phyloP scores from a whole-genome alignment of 108 stramenopile genomes.

The Discostella pseudostelligera region DNA sequence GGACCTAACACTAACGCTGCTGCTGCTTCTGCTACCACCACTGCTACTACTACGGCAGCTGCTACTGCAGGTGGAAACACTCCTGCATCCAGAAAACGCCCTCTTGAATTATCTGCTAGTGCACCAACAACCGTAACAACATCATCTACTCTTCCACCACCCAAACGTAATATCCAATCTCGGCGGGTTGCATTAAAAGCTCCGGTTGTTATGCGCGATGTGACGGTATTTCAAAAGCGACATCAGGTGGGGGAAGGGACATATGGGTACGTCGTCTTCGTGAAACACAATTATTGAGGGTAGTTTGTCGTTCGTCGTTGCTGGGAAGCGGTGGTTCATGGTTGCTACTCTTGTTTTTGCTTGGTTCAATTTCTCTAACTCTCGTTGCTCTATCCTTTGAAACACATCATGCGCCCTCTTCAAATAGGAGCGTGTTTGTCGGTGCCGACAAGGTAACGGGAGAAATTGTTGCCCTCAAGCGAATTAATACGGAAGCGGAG shows the following conservation, averaged over 20 bases:
- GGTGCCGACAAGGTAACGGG: slow-evolving; percentile 66
- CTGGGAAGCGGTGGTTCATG: too few species aligned
- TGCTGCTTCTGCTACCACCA: neutral
- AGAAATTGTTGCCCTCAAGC: slow-evolving; percentile 89
- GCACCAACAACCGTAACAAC: neutral
- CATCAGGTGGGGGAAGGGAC: slow-evolving; percentile 85
- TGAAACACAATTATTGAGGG: neutral
- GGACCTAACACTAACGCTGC: neutral
- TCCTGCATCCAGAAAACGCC: slow-evolving; percentile 5
- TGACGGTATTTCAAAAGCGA: slow-evolving; percentile 74
- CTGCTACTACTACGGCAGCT: neutral
- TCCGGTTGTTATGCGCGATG: slow-evolving; percentile 73
- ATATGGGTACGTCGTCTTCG: slow-evolving; percentile 60
- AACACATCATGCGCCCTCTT: slow-evolving; percentile 4
- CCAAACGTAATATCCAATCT: slow-evolving; percentile 11
- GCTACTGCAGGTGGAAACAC: neutral
- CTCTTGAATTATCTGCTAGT: neutral
- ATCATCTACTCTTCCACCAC: slow-evolving; percentile 5
- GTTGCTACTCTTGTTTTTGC: slow-evolving; percentile 20
- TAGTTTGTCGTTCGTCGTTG: neutral
- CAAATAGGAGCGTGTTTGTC: slow-evolving; percentile 78
- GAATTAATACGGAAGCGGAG: slow-evolving; percentile 89
- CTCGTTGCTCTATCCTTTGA: slow-evolving; percentile 1
- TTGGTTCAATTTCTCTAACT: neutral
- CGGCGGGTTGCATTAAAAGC: slow-evolving; percentile 55